Conservation (phyloP, 1,139 yeast species). For the Taiozyma sp. region DNA sequence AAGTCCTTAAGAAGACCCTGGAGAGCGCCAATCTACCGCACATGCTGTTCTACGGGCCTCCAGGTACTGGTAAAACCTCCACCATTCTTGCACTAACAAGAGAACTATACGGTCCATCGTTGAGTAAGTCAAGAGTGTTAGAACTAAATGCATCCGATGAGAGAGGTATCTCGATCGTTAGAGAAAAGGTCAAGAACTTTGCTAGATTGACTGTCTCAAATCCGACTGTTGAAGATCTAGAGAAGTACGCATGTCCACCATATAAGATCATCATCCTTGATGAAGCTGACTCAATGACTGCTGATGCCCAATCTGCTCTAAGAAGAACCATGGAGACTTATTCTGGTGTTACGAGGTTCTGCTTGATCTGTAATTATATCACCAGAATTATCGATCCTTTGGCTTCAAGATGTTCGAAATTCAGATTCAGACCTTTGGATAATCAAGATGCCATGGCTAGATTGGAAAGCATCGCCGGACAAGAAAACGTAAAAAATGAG, state of each 20-base stretch:
- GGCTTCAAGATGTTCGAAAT: constrained; percentile 94
- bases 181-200: constrained; percentile 88
- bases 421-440: constrained; percentile 79
- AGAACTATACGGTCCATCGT: constrained; percentile 70
- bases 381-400: constrained; percentile 94
- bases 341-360: constrained; percentile 85
- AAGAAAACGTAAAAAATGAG: constrained; percentile 41
- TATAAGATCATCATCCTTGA: constrained; percentile 80
- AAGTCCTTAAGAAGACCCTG: constrained; percentile 74
- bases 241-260: constrained; percentile 89
- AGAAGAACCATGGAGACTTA: constrained; percentile 97
- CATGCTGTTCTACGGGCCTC: constrained; percentile 95
- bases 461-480: constrained; percentile 48
- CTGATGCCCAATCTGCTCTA: constrained; percentile 93
- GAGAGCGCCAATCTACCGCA: constrained; percentile 85
- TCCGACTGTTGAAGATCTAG: constrained; percentile 61
- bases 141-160: constrained; percentile 97
- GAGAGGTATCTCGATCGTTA: constrained; percentile 87
- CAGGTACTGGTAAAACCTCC: constrained; percentile 96
- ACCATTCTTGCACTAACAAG: constrained; percentile 85
- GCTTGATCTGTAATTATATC: constrained; percentile 91
- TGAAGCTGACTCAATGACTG: constrained; percentile 99
- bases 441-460: constrained; percentile 64
- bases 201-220: constrained; percentile 85
- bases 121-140: constrained; percentile 71